Evolutionary conservation across 1,284 basidiomycete genomes (phyloP), one percentile per base, ranked within the genome.

Genomic region (Cerioporus squamosus): DNA sequence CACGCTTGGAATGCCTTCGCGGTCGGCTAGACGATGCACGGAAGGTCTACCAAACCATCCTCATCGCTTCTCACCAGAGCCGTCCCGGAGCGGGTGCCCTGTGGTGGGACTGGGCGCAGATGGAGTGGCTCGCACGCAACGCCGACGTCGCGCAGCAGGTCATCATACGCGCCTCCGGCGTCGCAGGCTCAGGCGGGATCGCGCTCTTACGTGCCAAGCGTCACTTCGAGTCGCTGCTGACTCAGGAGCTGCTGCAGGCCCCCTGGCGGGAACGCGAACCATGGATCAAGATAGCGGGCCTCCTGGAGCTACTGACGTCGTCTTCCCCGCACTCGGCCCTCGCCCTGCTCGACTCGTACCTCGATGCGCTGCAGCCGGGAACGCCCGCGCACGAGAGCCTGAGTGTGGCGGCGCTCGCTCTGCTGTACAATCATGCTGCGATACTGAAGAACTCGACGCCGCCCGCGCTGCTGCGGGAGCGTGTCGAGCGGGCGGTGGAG

Each of bases 71-170:
- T 2, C 72, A 75, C 12, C 56, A 73, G 23, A 66, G 67, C 8
- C 69, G 74, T 23, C 63, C 69, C 8, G 79, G 75, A 44, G 70
- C 76, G n/a, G 76, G 79, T 20, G 75, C 76, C 60, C 69, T 97
- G 42, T 95, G 92, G 90, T 92, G 89, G 77, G 86, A 90, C 49
- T 97, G 94, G 93, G 91, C 90, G 0, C 90, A 95, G 70, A 84
- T 95, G 83, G 94, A 97, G 72, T 95, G 89, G 89, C 74, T 92
- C n/a, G 75, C 79, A 12, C 81, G 83, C 0, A 68, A 80, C 33
- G 65, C 75, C 18, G 81, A 83, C 40, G 77, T 78, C 38, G 81
- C 86, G 12, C 69, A 85, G 24, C 73, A 79, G 42, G 76, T 88
- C 43, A 76, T 87, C 36, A 68, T 87, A 46, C 80, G 75, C n/a